A percentile compares a stretch with the other conserved stretches of the same genome.
Evolutionary conservation across 208 protist species (phyloP).

Genomic region (Trypanosoma congolense): DNA sequence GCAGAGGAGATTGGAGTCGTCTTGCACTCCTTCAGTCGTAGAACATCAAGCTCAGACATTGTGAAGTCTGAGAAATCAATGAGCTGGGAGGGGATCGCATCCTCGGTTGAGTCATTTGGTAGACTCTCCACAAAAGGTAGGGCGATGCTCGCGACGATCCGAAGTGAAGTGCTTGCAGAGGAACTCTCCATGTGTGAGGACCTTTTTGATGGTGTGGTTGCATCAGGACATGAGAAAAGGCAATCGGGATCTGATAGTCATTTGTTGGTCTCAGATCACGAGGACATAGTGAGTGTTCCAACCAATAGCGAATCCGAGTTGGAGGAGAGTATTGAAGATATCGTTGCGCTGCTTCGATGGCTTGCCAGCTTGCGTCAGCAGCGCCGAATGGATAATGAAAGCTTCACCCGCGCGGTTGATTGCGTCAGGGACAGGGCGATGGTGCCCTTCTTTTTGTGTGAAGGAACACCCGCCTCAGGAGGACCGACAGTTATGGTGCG

Average conservation of each 20-base stretch:
- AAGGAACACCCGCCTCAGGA: slow-evolving; percentile 6
- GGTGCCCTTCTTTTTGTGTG: slow-evolving; percentile 20
- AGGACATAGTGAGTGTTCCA: background rate
- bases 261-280: background rate
- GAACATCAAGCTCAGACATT: no score
- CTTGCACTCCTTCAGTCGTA: no score
- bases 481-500: slow-evolving; percentile 17
- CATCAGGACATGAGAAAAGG: no score
- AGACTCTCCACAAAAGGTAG: slow-evolving; percentile 7
- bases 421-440: slow-evolving; percentile 7
- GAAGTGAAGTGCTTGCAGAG: background rate
- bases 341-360: slow-evolving; percentile 39
- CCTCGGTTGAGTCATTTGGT: background rate
- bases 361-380: slow-evolving; percentile 24
- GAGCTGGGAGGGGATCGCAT: background rate
- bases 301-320: background rate
- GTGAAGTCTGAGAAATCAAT: background rate
- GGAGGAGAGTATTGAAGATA: slow-evolving; percentile 28
- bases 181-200: background rate
- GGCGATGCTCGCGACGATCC: slow-evolving; percentile 5
- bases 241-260: no score
- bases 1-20: no score
- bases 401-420: slow-evolving; percentile 12
- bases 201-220: background rate
- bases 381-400: slow-evolving; percentile 2